Percentiles rank a stretch among this genome's conserved stretches.
Evolutionary conservation across 305 asterid species (phyloP).

Genomic region (Fraxinus dipetala): DNA sequence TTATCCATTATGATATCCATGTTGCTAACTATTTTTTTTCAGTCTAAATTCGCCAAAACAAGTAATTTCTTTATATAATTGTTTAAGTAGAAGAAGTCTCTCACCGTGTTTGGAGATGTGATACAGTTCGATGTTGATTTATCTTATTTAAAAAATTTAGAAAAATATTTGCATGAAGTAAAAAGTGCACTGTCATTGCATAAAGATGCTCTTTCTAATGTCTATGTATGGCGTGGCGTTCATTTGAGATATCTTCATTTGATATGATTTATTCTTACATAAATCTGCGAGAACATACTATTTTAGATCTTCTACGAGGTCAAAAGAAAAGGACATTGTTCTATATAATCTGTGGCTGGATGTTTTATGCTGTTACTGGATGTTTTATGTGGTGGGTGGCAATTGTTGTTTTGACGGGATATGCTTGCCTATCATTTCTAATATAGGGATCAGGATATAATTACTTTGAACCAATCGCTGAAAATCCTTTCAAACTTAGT

Average conservation of each 20-base stretch:
- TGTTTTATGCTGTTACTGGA: not conserved
- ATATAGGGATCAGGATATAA: slow-evolving; percentile 67
- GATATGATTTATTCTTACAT: not conserved
- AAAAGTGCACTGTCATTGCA: not conserved
- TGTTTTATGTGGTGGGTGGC: not conserved
- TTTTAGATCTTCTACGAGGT: not conserved
- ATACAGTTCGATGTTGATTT: not conserved
- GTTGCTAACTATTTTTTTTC: slow-evolving; percentile 5
- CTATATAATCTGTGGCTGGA: not conserved
- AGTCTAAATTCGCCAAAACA: not conserved
- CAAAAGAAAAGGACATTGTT: not conserved
- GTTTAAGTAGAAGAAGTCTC: not conserved
- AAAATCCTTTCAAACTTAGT: slow-evolving; percentile 81
- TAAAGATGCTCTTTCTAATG: not conserved
- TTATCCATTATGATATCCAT: not conserved
- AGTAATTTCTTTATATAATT: not conserved
- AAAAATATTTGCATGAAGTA: not conserved
- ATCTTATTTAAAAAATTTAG: not conserved
- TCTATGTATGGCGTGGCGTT: not conserved
- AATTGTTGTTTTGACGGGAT: not conserved
- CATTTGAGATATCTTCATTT: not conserved
- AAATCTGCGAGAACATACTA: not conserved
- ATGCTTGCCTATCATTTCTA: slow-evolving; percentile 22
- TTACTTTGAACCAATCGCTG: slow-evolving; percentile 70
- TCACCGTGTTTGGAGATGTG: not conserved